A percentile compares a stretch with the other conserved stretches of the same genome.
phyloP scores from a whole-genome alignment of 768 basidiomycete species.

The Tylopilus rubrobrunneus region DNA sequence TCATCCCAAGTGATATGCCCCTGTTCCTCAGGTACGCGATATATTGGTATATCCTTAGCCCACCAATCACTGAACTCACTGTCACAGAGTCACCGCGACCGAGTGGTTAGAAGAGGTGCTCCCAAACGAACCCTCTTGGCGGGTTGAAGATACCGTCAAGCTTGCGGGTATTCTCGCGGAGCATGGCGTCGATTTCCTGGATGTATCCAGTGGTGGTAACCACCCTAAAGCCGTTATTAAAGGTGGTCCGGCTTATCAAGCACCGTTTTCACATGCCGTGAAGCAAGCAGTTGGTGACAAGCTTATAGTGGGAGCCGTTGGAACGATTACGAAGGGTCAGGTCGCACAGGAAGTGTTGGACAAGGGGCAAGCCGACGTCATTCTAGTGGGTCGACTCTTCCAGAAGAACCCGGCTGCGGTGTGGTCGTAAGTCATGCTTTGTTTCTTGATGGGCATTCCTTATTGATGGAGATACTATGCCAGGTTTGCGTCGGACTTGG shows the following conservation, averaged over 20 bases:
- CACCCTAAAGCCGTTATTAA: slow-evolving; percentile 35
- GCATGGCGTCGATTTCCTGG: slow-evolving; percentile 72
- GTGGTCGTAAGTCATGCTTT: slow-evolving; percentile 29
- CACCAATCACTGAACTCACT: neutral
- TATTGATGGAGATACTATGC: neutral
- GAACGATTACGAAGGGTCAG: slow-evolving; percentile 31
- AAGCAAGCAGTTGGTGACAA: slow-evolving; percentile 43
- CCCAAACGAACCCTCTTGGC: slow-evolving; percentile 64
- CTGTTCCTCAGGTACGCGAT: slow-evolving; percentile 61
- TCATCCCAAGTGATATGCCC: slow-evolving; percentile 59
- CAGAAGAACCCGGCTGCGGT: slow-evolving; percentile 54
- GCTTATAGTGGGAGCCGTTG: slow-evolving; percentile 30
- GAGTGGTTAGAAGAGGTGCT: slow-evolving; percentile 66
- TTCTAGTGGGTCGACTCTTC: slow-evolving; percentile 53
- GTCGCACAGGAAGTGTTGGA: slow-evolving; percentile 45
- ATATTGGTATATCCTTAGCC: neutral
- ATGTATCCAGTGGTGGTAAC: slow-evolving; percentile 66
- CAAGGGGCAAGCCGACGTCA: slow-evolving; percentile 40
- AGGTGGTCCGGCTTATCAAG: slow-evolving; percentile 43
- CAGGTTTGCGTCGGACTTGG: slow-evolving; percentile 53
- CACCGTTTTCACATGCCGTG: slow-evolving; percentile 52
- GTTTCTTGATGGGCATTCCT: neutral
- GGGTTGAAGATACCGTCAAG: slow-evolving; percentile 60
- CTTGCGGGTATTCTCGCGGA: slow-evolving; percentile 56
- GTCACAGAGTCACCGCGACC: slow-evolving; percentile 53